phyloP scores from a whole-genome alignment of 2,329 filamentous ascomycete species.

The Stachybotrys elegans region DNA sequence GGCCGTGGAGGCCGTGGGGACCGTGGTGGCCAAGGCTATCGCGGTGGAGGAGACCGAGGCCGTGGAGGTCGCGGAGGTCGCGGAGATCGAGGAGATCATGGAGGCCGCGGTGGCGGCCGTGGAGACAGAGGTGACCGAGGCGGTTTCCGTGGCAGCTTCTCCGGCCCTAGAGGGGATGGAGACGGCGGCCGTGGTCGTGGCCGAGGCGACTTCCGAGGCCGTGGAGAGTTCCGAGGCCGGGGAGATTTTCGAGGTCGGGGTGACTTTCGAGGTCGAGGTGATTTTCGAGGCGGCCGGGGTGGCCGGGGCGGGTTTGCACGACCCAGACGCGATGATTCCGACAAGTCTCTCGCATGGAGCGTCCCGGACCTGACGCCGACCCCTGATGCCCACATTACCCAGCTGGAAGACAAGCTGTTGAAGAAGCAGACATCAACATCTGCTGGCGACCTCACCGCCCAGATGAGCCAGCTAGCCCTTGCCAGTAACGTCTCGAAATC shows the following conservation, averaged over 20 bases:
- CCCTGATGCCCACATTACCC: conserved; percentile 20
- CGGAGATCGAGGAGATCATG: conserved; percentile 11
- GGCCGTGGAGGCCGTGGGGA: conserved; percentile 13
- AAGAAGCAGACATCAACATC: conserved; percentile 19
- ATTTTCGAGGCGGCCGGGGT: conserved; percentile 7
- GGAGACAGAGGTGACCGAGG: conserved; percentile 18
- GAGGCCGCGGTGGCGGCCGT: conserved; percentile 12
- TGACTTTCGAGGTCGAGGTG: conserved; percentile 11
- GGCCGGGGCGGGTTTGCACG: conserved; percentile 4
- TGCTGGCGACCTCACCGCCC: conserved; percentile 21
- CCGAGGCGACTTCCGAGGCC: conserved; percentile 1
- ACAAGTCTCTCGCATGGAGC: conserved; percentile 17
- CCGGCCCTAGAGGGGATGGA: conserved; percentile 7
- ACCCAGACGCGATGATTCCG: conserved; percentile 2
- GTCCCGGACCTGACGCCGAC: conserved; percentile 13
- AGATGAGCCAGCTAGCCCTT: conserved; percentile 31
- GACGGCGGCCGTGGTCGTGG: conserved; percentile 6
- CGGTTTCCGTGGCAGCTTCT: conserved; percentile 11
- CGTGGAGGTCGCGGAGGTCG: conserved; percentile 8
- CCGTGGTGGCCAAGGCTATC: conserved; percentile 4
- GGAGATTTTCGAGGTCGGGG: not conserved
- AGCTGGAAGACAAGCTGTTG: conserved; percentile 37
- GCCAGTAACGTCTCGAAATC: conserved; percentile 5
- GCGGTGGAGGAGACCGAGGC: conserved; percentile 5
- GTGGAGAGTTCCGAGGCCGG: conserved; percentile 1